Conservation (phyloP, 1,139 yeast species). For the Diutina ranongensis region DNA sequence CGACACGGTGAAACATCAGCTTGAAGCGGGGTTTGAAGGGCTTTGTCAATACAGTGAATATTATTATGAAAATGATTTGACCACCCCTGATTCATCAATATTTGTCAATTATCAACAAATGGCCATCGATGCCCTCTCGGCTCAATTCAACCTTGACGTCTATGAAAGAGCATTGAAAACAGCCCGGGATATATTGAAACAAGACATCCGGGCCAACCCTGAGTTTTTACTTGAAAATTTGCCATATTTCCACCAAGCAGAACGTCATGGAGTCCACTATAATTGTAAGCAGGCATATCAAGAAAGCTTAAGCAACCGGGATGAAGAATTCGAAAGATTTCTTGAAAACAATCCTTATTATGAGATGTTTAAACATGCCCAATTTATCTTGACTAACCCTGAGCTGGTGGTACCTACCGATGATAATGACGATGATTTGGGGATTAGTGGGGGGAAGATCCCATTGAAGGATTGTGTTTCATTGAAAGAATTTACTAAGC, state of each 20-base stretch:
- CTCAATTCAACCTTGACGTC: not conserved
- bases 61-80: not conserved
- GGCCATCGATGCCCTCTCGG: not conserved
- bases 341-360: not conserved
- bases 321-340: not conserved
- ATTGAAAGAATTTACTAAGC: not conserved
- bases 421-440: not conserved
- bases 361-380: not conserved
- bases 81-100: not conserved
- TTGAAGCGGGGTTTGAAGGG: not conserved
- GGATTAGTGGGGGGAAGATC: conserved; percentile 1
- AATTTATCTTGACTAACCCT: not conserved
- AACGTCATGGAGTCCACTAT: not conserved
- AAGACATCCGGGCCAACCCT: not conserved
- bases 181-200: not conserved
- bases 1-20: not conserved
- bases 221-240: not conserved
- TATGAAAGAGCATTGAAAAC: not conserved
- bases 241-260: not conserved
- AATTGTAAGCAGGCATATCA: not conserved
- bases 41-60: not conserved
- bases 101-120: not conserved
- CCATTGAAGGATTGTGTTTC: not conserved
- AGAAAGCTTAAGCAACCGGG: not conserved
- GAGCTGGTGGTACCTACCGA: not conserved